Evolutionary conservation across 768 basidiomycete species (phyloP), one percentile per base, ranked within the genome.

Genomic region (Lentinula sp.): DNA sequence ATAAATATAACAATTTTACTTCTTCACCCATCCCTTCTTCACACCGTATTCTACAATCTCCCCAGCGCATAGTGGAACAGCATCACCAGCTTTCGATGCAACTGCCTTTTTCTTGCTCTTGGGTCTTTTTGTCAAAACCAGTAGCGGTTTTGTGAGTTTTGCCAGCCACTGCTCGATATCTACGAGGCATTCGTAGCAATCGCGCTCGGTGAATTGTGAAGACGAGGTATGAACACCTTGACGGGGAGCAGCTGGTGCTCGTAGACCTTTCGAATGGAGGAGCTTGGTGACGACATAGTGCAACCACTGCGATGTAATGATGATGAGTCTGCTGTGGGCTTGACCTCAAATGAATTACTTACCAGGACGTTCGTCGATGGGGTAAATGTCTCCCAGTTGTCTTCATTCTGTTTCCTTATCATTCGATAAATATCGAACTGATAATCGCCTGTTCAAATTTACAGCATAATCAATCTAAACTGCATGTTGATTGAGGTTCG

Each of bases 341-440:
- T 5, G 37, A 52, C 4, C 6, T 11, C 15, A 10, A 61, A 60
- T 5, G 31, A 61, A 51, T 48, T 54, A 34, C 56, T 68, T 68
- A 95, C 96, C 84, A 98, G 85, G 40, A 97, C 85, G 70, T 98
- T 98, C 9, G 93, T 95, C 16, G 89, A 72, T 1, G 93, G 93
- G 60, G 84, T 80, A 70, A 86, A 97, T 9, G 72, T 80, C 65
- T 84, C 81, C 97, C 97, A 99, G 45, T 77, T 70, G 39, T 76
- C 76, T 5, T 78, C 74, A 50, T 83, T 85, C 63, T 85, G 74
- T 34, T 77, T 75, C 53, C 79, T 78, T 93, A 98, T 98, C 74
- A 88, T 83, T 46, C 96, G 84, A 68, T 99, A 99, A 4, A 98
- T 79, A 69, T 98, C 94, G 71, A 93, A 98, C 71, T 98, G 97